A percentile compares a stretch with the other conserved stretches of the same genome.
Evolutionary conservation across 176 grass and related monocot genomes (phyloP).

Genomic region (Lolium multiflorum): DNA sequence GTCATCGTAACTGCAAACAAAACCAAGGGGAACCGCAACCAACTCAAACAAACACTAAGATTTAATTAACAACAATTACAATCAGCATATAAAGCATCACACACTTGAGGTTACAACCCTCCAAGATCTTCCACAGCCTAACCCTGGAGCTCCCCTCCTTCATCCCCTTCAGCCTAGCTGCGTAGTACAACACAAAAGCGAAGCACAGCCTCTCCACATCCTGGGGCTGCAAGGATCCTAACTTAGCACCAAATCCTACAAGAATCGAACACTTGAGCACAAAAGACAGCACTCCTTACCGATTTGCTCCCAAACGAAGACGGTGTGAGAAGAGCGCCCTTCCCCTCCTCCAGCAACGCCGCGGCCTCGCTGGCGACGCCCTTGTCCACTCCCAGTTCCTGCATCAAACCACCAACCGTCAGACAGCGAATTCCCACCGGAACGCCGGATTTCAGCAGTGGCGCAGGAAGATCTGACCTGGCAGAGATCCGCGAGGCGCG

Average conservation of each 20-base stretch:
- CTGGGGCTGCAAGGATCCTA: conserved; percentile 54
- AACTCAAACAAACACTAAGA: no score
- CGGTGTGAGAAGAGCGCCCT: conserved; percentile 44
- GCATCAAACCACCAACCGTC: conserved; percentile 18
- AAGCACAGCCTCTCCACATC: conserved; percentile 67
- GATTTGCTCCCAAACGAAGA: conserved; percentile 58
- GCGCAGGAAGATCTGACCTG: conserved; percentile 56
- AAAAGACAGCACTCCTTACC: conserved; percentile 27
- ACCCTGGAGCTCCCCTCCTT: conserved; percentile 22
- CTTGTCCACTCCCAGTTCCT: conserved; percentile 57
- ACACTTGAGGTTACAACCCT: no score
- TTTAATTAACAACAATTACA: no score
- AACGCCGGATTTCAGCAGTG: no score
- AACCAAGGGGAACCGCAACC: no score
- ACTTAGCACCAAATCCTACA: neutral
- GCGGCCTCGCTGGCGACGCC: conserved; percentile 52
- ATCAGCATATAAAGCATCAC: no score
- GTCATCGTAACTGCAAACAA: no score
- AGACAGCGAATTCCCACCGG: conserved; percentile 3
- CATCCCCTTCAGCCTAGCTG: conserved; percentile 29
- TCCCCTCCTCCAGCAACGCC: conserved; percentile 58
- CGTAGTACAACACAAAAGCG: conserved; percentile 81
- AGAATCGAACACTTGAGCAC: neutral
- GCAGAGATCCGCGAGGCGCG: conserved; percentile 74
- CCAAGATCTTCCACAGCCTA: no score